Evolutionary conservation across 176 grass and related monocot genomes (phyloP).

Genomic region (Chrysopogon serrulatus): DNA sequence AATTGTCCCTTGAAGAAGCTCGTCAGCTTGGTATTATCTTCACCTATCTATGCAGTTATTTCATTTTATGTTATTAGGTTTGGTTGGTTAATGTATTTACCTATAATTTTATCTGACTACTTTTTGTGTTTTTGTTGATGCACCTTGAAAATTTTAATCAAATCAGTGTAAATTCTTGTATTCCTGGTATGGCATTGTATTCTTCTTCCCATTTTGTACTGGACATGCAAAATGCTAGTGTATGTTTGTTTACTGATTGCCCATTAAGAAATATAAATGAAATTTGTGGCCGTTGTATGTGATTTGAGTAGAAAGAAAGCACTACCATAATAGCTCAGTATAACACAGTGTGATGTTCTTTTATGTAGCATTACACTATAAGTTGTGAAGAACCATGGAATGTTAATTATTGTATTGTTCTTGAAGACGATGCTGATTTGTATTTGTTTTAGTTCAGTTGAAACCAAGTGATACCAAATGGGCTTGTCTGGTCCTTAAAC

Average conservation of each 20-base stretch:
- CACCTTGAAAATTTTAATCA: background rate
- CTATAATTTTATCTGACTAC: background rate
- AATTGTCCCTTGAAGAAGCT: conserved; percentile 92
- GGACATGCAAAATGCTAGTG: background rate
- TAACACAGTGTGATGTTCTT: background rate
- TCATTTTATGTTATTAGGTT: conserved; percentile 3
- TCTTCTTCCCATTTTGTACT: background rate
- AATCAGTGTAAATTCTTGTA: background rate
- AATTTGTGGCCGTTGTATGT: background rate
- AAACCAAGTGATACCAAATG: background rate
- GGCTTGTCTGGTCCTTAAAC: background rate
- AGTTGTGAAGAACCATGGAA: background rate
- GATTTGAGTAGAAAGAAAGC: background rate
- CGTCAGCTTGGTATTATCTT: conserved; percentile 69
- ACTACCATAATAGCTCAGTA: background rate
- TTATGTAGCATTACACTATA: background rate
- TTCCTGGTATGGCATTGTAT: background rate
- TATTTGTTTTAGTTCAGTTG: background rate
- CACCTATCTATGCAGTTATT: background rate
- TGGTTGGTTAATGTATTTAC: background rate
- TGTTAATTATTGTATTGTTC: background rate
- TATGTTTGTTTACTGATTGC: background rate
- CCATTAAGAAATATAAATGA: background rate
- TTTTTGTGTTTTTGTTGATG: background rate
- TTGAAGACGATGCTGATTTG: background rate